Evolutionary conservation across 2,329 filamentous ascomycete genomes (phyloP), one percentile per base, ranked within the genome.

Genomic region (Seiridium unicorne): DNA sequence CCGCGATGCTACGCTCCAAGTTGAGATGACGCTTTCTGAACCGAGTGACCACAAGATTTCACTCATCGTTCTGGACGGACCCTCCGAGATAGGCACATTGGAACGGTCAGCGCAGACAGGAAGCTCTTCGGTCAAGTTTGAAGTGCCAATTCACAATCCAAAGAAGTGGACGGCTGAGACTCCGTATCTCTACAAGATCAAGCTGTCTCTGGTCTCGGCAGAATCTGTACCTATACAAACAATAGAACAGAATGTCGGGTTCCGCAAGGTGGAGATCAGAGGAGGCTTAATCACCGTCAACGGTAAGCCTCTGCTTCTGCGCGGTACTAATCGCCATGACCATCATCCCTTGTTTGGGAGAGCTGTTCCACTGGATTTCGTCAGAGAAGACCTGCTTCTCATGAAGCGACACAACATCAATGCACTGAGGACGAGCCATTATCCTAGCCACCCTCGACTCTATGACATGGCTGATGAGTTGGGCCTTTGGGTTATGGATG

Each of bases 361-460:
- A 0, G 81, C 87, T 0, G 86, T 90, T 0, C 86, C 87, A 0
- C 72, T 84, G 5, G 83, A 87, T 1, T 89, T 83, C 60, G 82
- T 89, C 68, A 81, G 81, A 63, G 72, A 77, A 11, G 89, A 91
- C 64, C 76, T 91, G 1, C 66, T 87, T 2, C 75, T 86, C 3
- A 91, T 91, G 88, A 91, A 91, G 72, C 77, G 74, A 5, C 82
- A 89, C 76, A 91, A 91, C 66, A 81, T 91, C 73, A 91, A 92
- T 63, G 85, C 89, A 0, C 78, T 92, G 4, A 85, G 89, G 0
- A 88, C 84, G 56, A 88, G 84, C 1, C 89, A 92, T 68, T 87
- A 91, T 62, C 85, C 87, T 0, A 86, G 84, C n/a, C 81, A 89
- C 64, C 81, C 84, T 1, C 75, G 77, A 3, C 67, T 90, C 1